Evolutionary conservation across 257 asterid genomes (phyloP).

Genomic region (Solanum sparsipilum): DNA sequence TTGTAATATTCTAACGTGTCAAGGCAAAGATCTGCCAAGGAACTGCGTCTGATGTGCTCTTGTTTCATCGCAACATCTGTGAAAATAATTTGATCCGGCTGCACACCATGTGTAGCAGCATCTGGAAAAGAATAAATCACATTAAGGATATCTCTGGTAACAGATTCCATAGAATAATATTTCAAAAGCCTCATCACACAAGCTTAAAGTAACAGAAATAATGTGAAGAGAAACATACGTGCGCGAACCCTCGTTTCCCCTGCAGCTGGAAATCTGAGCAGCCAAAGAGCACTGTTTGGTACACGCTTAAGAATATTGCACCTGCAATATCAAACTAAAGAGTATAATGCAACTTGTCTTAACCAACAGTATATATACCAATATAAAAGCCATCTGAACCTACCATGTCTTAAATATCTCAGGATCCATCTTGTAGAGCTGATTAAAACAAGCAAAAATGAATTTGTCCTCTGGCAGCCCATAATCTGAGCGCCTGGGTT

Average conservation of each 20-base stretch:
- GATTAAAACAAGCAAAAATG: constrained; percentile 96
- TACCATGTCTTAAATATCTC: constrained; percentile 88
- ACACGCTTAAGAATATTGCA: constrained; percentile 96
- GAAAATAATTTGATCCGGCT: constrained; percentile 85
- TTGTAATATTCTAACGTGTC: constrained; percentile 56
- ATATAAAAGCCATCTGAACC: background rate
- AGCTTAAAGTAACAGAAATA: background rate
- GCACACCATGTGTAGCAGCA: constrained; percentile 96
- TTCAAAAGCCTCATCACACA: background rate
- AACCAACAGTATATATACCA: background rate
- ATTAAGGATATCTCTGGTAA: background rate
- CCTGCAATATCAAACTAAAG: constrained; percentile 34
- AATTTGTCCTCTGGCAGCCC: constrained; percentile 92
- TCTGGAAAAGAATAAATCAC: constrained; percentile 28
- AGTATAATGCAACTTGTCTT: background rate
- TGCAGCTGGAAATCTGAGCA: constrained; percentile 93
- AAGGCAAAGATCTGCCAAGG: constrained; percentile 87
- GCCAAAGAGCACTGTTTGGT: constrained; percentile 97
- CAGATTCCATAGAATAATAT: background rate
- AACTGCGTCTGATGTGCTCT: constrained; percentile 92
- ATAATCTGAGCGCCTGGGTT: constrained; percentile 84
- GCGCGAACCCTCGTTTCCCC: constrained; percentile 95
- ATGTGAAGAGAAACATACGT: constrained; percentile 30
- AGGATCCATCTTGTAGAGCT: constrained; percentile 99
- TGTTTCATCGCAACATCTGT: constrained; percentile 98